Conservation (phyloP, 2,329 filamentous ascomycete genomes). For the Claviceps sp. region DNA sequence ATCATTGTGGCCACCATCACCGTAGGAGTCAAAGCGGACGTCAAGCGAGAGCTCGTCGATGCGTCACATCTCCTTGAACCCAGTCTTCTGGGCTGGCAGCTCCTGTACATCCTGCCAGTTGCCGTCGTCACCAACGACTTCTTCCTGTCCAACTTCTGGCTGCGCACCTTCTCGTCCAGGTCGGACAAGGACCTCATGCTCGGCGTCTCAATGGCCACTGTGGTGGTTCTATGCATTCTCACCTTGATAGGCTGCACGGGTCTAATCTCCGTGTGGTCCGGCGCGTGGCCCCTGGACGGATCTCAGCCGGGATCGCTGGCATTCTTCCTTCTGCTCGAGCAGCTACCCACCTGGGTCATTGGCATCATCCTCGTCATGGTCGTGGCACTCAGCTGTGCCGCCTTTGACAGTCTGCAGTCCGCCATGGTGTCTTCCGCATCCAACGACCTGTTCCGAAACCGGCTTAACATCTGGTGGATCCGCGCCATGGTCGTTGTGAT, state of each 20-base stretch:
- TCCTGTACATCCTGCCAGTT: slow-evolving; percentile 72
- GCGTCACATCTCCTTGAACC: slow-evolving; percentile 55
- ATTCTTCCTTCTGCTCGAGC: slow-evolving; percentile 61
- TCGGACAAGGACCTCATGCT: slow-evolving; percentile 68
- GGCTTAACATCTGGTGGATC: slow-evolving; percentile 61
- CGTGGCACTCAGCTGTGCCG: slow-evolving; percentile 59
- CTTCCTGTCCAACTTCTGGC: slow-evolving; percentile 75
- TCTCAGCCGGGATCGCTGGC: slow-evolving; percentile 48
- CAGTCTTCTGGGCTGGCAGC: slow-evolving; percentile 67
- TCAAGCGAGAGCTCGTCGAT: slow-evolving; percentile 55
- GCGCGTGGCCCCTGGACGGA: slow-evolving; percentile 51
- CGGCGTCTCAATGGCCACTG: slow-evolving; percentile 55
- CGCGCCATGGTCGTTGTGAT: slow-evolving; percentile 55
- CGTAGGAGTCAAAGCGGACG: slow-evolving; percentile 62
- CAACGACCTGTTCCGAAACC: slow-evolving; percentile 77
- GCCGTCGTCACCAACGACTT: slow-evolving; percentile 77
- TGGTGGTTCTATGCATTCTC: slow-evolving; percentile 53
- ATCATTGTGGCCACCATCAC: slow-evolving; percentile 65
- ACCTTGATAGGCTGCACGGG: slow-evolving; percentile 61
- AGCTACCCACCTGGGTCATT: slow-evolving; percentile 68
- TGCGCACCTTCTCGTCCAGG: slow-evolving; percentile 68
- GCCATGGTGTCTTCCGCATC: slow-evolving; percentile 77
- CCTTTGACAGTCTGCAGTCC: slow-evolving; percentile 69
- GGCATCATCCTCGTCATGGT: slow-evolving; percentile 73
- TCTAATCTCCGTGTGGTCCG: slow-evolving; percentile 66